A percentile compares a stretch with the other conserved stretches of the same genome.
phyloP scores from a whole-genome alignment of 2,329 filamentous ascomycete genomes.

The Pseudogymnoascus sp. region DNA sequence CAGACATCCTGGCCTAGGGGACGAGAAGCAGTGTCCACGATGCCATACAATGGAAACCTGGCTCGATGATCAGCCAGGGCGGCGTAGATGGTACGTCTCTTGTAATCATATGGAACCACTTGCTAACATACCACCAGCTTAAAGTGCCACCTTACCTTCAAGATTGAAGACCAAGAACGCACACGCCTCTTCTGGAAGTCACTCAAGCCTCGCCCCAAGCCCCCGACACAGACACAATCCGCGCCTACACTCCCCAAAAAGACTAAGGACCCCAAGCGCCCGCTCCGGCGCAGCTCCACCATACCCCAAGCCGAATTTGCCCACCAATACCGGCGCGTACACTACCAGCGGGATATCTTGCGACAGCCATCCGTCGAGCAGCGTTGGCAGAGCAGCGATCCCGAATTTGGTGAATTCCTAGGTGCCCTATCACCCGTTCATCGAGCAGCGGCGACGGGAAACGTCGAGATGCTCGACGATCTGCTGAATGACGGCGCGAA shows the following conservation, averaged over 20 bases:
- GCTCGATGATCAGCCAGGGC: neutral
- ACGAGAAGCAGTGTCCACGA: neutral
- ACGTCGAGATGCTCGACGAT: neutral
- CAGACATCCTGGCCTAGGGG: neutral
- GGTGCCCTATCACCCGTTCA: neutral
- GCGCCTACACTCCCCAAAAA: neutral
- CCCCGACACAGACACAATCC: neutral
- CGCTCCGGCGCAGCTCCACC: neutral
- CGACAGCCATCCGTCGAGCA: neutral
- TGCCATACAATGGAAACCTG: neutral
- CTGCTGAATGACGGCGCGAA: neutral
- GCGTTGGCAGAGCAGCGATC: constrained; percentile 1
- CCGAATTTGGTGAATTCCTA: neutral
- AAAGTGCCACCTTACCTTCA: neutral
- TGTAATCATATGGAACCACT: neutral
- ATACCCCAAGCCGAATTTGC: neutral
- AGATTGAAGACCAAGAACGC: neutral
- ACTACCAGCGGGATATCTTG: neutral
- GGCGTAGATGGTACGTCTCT: neutral
- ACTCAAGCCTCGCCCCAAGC: neutral
- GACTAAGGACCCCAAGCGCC: neutral
- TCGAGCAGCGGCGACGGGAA: neutral
- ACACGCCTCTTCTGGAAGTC: neutral
- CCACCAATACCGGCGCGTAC: neutral
- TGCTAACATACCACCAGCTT: neutral